Base-by-base conservation (phyloP, 2,329 filamentous ascomycete species). In the Clonostachys chloroleuca region DNA sequence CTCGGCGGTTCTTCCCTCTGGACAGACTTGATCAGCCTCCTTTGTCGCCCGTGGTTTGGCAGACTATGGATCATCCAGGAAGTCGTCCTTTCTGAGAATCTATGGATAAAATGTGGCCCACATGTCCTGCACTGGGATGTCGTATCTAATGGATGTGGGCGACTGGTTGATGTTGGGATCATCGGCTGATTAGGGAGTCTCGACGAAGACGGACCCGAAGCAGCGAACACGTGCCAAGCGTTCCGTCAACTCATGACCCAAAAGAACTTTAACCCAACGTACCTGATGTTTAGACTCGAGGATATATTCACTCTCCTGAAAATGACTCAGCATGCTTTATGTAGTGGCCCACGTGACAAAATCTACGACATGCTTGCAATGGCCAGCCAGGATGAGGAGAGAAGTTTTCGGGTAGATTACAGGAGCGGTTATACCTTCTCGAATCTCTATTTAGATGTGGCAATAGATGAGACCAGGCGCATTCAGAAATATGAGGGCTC, bases 31-130 rank as follows among this genome's bases (percentile, higher is more conserved):
- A 30, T 43, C 16, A 30, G n/a, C 18, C 16, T 39, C 16, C 36
- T 39, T 17, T 14, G 36, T 17, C 24, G 41, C n/a, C 47, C 47
- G n/a, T 49, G 47, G 44, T 49, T 49, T 18, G 34, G 44, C 12
- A 40, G 47, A 8, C 18, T 44, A 14, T 47, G 47, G 44, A 47
- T 49, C 40, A 41, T 49, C 10, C 47, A 49, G 12, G 44, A 49
- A 30, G 47, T 47, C 12, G 41, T 47, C 36, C 36, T 39, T 14
- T 39, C 36, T 17, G 16, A 39, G 36, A 17, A 39, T 14, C 14
- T 39, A 6, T 39, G 36, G 36, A 17, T 39, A 14, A 39, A 14
- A 17, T 39, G 36, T 17, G 36, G 36, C 36, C 13, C 14, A 39
- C 36, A 39, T 17, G 16, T 39, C 13, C 36, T 39, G 12, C 36